Evolutionary conservation across 2,329 filamentous ascomycete species (phyloP).

Genomic region (Diplodia sapinea): DNA sequence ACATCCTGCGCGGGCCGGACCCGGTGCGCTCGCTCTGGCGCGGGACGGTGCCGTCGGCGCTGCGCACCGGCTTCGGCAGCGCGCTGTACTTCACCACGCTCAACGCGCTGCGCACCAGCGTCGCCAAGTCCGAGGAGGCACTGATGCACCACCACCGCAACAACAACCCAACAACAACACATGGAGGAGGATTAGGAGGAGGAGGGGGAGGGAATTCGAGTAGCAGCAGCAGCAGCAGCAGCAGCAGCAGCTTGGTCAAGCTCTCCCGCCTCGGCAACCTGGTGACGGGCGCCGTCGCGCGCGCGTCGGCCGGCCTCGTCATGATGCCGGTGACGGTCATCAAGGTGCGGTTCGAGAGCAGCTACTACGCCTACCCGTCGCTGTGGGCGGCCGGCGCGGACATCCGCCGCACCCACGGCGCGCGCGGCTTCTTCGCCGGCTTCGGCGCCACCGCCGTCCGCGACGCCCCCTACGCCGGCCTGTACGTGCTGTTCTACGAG

Average conservation of each 20-base stretch:
- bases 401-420: conserved; percentile 74
- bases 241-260: conserved; percentile 77
- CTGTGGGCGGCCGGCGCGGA: conserved; percentile 74
- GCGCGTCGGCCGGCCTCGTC: conserved; percentile 84
- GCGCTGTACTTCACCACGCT: conserved; percentile 93
- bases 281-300: conserved; percentile 79
- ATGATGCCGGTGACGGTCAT: conserved; percentile 97
- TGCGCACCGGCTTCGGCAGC: conserved; percentile 89
- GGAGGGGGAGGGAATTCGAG: background rate
- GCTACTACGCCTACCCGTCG: conserved; percentile 81
- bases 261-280: conserved; percentile 86
- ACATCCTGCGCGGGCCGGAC: conserved; percentile 69
- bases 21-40: conserved; percentile 84
- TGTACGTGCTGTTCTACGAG: conserved; percentile 96
- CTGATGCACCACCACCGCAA: conserved; percentile 18
- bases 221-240: too few species aligned
- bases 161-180: conserved; percentile 15
- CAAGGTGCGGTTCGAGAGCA: conserved; percentile 95
- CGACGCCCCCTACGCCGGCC: conserved; percentile 94
- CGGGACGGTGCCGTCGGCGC: conserved; percentile 87
- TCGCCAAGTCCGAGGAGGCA: conserved; percentile 1
- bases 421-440: conserved; percentile 87
- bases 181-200: conserved; percentile 1
- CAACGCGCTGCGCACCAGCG: conserved; percentile 74
- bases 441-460: conserved; percentile 92